phyloP scores from a whole-genome alignment of 352 stramenopile species.

The Pythium oligandrum region DNA sequence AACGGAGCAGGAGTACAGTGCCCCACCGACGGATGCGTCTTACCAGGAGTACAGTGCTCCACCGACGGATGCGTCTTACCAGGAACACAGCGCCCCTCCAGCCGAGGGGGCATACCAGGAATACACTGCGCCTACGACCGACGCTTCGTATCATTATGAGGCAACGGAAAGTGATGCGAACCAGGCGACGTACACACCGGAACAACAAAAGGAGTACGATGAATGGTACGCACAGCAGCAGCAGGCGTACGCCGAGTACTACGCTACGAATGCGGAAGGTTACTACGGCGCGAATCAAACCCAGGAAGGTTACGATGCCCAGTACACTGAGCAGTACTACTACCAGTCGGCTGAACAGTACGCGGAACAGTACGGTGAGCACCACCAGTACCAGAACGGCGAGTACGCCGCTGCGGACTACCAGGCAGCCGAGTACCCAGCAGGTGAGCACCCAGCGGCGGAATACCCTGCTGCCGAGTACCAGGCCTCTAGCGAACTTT shows the following conservation, averaged over 20 bases:
- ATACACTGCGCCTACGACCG: too few species aligned
- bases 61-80: too few species aligned
- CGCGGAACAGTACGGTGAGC: conserved; percentile 9
- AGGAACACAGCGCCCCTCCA: too few species aligned
- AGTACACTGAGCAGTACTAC: conserved; percentile 17
- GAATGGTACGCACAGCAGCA: background rate
- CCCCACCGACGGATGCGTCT: too few species aligned
- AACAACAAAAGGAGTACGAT: too few species aligned
- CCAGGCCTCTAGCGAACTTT: background rate
- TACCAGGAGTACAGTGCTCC: too few species aligned
- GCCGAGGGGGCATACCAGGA: too few species aligned
- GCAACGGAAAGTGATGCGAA: too few species aligned
- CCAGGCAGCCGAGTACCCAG: background rate
- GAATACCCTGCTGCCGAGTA: background rate
- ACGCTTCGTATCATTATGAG: too few species aligned
- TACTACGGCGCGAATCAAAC: background rate
- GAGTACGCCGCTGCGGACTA: background rate
- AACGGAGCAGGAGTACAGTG: too few species aligned
- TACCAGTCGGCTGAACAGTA: conserved; percentile 17
- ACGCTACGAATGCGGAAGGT: conserved; percentile 1
- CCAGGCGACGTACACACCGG: too few species aligned
- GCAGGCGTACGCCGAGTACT: conserved; percentile 5
- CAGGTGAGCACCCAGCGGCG: background rate
- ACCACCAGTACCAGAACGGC: conserved; percentile 14
- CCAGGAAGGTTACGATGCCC: conserved; percentile 6